Conservation (phyloP, 768 basidiomycete genomes). For the Crucibulum laeve region DNA sequence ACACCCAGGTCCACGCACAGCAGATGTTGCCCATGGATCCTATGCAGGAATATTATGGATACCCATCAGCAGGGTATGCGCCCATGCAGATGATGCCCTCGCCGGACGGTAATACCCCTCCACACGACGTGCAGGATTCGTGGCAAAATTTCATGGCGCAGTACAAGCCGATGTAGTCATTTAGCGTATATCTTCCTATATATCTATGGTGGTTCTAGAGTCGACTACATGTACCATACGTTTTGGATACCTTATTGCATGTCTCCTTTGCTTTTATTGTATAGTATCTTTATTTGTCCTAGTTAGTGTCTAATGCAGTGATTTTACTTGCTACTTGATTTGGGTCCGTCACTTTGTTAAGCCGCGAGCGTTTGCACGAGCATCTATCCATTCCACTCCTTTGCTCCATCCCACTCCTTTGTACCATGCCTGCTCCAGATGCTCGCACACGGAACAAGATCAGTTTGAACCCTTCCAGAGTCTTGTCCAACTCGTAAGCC, state of each 20-base stretch:
- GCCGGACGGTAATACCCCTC: conserved; percentile 19
- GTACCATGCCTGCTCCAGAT: conserved; percentile 57
- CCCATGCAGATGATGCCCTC: conserved; percentile 19
- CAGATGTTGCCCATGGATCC: conserved; percentile 16
- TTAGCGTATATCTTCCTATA: neutral
- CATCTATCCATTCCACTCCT: conserved; percentile 4
- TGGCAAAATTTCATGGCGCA: conserved; percentile 48
- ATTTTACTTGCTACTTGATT: neutral
- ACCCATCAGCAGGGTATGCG: conserved; percentile 11
- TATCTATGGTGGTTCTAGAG: neutral
- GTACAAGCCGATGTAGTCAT: conserved; percentile 26
- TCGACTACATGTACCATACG: conserved; percentile 1
- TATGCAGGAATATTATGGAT: conserved; percentile 27
- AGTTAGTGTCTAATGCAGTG: conserved; percentile 14
- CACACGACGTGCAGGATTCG: conserved; percentile 34
- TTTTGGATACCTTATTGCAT: neutral
- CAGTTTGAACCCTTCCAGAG: conserved; percentile 50
- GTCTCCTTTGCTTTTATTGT: conserved; percentile 2
- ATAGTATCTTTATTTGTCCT: conserved; percentile 24
- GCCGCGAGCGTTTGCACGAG: neutral
- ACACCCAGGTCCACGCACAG: neutral
- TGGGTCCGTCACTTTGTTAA: neutral
- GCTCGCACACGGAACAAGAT: conserved; percentile 64
- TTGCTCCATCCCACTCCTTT: conserved; percentile 1
- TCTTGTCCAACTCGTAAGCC: conserved; percentile 51